These are phyloP conservation scores for Kalmusia sp. DNA, from an alignment of 2,329 filamentous ascomycete genomes.

Conservation along the genomic window DNA sequence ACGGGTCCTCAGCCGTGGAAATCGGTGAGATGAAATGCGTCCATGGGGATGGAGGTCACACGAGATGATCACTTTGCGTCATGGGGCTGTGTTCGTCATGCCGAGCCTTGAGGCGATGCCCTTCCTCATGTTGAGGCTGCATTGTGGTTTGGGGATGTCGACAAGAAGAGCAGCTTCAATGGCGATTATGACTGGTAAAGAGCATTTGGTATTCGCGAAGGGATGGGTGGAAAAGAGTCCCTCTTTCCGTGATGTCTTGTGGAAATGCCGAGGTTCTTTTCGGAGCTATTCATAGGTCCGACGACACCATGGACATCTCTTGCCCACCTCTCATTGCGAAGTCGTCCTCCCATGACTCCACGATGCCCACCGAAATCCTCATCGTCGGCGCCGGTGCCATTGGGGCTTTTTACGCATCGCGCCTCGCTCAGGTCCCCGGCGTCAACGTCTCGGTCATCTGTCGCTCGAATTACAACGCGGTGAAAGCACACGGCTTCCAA, in stretches of 20 bases:
- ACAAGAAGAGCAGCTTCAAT: too few relatives aligned
- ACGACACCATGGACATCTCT: background rate
- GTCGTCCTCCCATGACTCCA: background rate
- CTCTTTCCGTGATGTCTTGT: background rate
- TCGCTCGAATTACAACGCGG: conserved; percentile 73
- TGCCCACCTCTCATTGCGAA: background rate
- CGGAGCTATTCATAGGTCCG: conserved; percentile 12
- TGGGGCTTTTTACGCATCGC: conserved; percentile 75
- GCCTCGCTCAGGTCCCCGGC: conserved; percentile 65
- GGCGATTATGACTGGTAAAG: too few relatives aligned
- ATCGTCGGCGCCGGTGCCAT: conserved; percentile 76
- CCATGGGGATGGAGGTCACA: background rate
- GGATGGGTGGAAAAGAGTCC: background rate
- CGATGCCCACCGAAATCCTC: conserved; percentile 61
- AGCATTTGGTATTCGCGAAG: too few relatives aligned
- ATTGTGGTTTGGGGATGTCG: too few relatives aligned
- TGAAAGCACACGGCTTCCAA: conserved; percentile 67
- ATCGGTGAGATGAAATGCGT: background rate
- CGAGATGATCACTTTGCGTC: background rate
- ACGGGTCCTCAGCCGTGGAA: too few relatives aligned
- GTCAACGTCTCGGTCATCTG: conserved; percentile 73
- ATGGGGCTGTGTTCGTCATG: background rate
- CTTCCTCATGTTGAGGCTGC: too few relatives aligned
- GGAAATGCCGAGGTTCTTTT: conserved; percentile 3
- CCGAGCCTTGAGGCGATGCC: background rate